A percentile compares a stretch with the other conserved stretches of the same genome.
phyloP scores from a whole-genome alignment of 208 protist genomes.

The Leishmania arabica region DNA sequence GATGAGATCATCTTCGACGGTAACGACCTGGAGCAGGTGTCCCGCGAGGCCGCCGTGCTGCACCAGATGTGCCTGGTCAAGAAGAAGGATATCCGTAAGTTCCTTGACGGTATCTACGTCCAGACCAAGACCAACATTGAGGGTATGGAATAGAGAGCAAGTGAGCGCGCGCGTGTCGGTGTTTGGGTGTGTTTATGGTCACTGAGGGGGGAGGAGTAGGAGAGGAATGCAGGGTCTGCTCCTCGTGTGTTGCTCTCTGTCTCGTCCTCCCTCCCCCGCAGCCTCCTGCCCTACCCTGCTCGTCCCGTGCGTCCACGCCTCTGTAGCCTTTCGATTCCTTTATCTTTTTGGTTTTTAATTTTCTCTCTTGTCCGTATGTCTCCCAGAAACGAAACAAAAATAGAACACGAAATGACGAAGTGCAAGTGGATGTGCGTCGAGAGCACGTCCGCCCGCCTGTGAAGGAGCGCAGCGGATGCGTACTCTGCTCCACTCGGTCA shows the following conservation, averaged over 20 bases:
- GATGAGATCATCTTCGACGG: constrained; percentile 98
- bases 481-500: neutral
- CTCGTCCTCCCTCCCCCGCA: neutral
- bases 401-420: neutral
- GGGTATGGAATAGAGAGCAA: constrained; percentile 47
- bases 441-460: neutral
- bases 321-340: constrained; percentile 3
- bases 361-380: neutral
- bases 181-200: neutral
- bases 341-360: neutral
- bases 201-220: neutral
- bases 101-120: constrained; percentile 99
- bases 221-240: neutral
- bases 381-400: neutral
- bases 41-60: constrained; percentile 95
- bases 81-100: constrained; percentile 99
- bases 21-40: constrained; percentile 95
- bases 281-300: neutral
- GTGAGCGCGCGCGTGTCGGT: neutral
- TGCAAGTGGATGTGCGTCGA: neutral
- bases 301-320: neutral
- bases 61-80: constrained; percentile 96
- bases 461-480: neutral
- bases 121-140: constrained; percentile 94
- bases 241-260: neutral